Base-by-base conservation (phyloP, 78 protist genomes). In the Cavenderia fasciculata region DNA sequence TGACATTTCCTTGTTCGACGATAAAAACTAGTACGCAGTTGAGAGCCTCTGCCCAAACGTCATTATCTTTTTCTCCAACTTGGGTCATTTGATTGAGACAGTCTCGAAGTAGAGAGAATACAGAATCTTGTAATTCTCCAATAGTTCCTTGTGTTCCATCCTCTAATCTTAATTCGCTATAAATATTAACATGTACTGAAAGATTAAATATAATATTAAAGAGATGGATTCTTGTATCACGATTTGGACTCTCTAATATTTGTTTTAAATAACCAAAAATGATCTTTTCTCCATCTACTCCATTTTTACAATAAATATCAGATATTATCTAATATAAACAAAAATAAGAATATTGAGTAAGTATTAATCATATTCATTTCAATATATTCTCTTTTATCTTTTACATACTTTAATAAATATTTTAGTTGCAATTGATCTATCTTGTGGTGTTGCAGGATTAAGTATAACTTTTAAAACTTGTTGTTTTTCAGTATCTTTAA, bases 371-470 rank as follows among this genome's bases (percentile, higher is more conserved):
- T 44, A 44, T 44, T 44, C 6, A 44, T 44, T 11, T 11, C 10
- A 44, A 44, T 11, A 11, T 6, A 44, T 44, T 10, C 21, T 11
- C 59, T 52, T n/a, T n/a, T n/a, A n/a, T n/a, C n/a, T n/a, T n/a
- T n/a, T 16, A 27, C 69, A 2, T 63, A 63, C 72, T 21, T 82
- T 82, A n/a, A 82, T 82, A 44, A 82, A 82, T 29, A 82, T 82
- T 29, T 68, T 82, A 2, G 90, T 57, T 19, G 90, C 90, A 25
- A 82, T 82, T 0, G 78, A 52, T n/a, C 90, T 23, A 33, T 82
- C 90, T 33, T 82, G 90, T 19, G 76, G 51, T n/a, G 90, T 82
- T 27, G 90, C 36, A 33, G 90, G 78, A 68, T 82, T 82, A 3
- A 40, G 52, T 16, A 82, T 82, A 19, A 82, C 90, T 33, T 63